Conservation (phyloP, 2,329 filamentous ascomycete species). For the Cercospora berteroae region DNA sequence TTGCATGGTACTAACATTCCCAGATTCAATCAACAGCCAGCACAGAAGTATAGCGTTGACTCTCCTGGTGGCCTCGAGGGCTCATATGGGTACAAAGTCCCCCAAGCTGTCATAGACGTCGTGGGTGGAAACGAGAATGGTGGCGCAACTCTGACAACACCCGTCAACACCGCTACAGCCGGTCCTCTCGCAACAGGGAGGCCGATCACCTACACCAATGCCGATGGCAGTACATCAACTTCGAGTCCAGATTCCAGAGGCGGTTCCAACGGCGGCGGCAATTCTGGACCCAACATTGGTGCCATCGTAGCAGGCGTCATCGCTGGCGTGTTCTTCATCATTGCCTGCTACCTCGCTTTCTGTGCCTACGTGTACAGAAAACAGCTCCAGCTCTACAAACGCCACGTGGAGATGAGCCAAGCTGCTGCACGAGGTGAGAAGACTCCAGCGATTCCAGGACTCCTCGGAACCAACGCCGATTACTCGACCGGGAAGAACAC, state of each 20-base stretch:
- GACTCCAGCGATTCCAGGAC: conserved; percentile 31
- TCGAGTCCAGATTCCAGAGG: conserved; percentile 47
- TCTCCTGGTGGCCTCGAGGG: conserved; percentile 59
- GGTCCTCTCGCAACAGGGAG: conserved; percentile 71
- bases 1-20: neutral
- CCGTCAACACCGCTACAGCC: conserved; percentile 60
- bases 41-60: conserved; percentile 45
- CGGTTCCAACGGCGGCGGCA: conserved; percentile 1
- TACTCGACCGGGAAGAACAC: conserved; percentile 16
- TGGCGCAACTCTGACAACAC: conserved; percentile 67
- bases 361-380: conserved; percentile 72
- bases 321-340: conserved; percentile 62
- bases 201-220: conserved; percentile 63
- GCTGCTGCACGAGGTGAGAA: conserved; percentile 39
- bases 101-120: conserved; percentile 58
- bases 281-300: conserved; percentile 46
- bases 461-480: conserved; percentile 28
- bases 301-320: conserved; percentile 60
- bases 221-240: conserved; percentile 44
- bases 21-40: conserved; percentile 52
- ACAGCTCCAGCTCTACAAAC: conserved; percentile 67
- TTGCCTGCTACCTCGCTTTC: conserved; percentile 66
- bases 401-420: conserved; percentile 65
- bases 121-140: conserved; percentile 68
- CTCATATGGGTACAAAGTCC: conserved; percentile 67